Evolutionary conservation across 2,329 filamentous ascomycete genomes (phyloP).

Genomic region (Drechslerella dactyloides): DNA sequence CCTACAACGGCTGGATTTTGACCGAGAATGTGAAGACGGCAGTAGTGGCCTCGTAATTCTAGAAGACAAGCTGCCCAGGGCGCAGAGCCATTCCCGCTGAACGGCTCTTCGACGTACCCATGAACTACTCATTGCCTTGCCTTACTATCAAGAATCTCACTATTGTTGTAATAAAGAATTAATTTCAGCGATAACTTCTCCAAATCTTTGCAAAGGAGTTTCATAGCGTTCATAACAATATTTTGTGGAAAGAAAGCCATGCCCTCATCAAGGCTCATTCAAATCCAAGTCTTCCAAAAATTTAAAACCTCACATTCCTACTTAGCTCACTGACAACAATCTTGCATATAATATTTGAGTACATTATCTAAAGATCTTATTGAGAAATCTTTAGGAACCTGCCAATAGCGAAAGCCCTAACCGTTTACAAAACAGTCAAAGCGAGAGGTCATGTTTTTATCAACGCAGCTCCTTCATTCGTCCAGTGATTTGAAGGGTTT

Average conservation of each 20-base stretch:
- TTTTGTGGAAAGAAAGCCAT: no score
- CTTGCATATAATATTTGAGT: constrained; percentile 14
- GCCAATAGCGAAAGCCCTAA: constrained; percentile 11
- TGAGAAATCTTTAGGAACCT: constrained; percentile 14
- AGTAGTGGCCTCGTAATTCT: neutral
- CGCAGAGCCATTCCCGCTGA: constrained; percentile 9
- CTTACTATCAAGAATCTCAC: constrained; percentile 23
- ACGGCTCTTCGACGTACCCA: constrained; percentile 9
- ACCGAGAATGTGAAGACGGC: constrained; percentile 14
- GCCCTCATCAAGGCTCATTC: no score
- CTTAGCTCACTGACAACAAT: neutral
- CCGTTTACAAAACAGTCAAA: no score
- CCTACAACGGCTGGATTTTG: constrained; percentile 26
- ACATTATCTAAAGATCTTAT: constrained; percentile 9
- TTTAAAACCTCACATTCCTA: constrained; percentile 4
- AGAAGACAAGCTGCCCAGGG: constrained; percentile 1
- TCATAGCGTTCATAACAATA: no score
- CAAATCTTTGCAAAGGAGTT: no score
- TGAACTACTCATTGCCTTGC: constrained; percentile 11
- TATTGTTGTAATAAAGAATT: no score
- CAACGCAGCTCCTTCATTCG: no score
- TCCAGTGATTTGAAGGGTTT: no score
- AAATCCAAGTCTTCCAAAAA: neutral
- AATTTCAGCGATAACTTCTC: no score
- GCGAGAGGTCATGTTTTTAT: no score